A percentile compares a stretch with the other conserved stretches of the same genome.
phyloP scores from a whole-genome alignment of 139 green algal genomes.

The Mesotaenium endlicherianum region DNA sequence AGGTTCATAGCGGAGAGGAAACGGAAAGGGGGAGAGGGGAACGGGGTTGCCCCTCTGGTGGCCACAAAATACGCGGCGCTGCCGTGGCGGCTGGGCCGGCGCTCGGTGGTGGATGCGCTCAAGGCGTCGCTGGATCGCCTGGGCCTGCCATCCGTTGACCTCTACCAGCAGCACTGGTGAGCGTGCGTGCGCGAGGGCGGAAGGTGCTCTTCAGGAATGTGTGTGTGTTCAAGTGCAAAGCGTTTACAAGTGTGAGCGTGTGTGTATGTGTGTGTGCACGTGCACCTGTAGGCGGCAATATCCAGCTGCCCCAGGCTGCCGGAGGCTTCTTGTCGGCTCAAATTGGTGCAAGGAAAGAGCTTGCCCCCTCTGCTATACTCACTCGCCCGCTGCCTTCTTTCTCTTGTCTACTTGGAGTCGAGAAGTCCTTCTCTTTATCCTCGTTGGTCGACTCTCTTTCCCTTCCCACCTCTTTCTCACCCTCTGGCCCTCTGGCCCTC shows the following conservation, averaged over 20 bases:
- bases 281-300: too few species aligned
- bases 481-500: neutral
- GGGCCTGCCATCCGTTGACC: conserved; percentile 24
- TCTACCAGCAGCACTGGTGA: conserved; percentile 55
- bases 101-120: conserved; percentile 23
- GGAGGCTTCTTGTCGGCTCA: too few species aligned
- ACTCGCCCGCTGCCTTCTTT: too few species aligned
- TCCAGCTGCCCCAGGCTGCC: too few species aligned
- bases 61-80: conserved; percentile 47
- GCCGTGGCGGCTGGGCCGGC: conserved; percentile 30
- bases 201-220: too few species aligned
- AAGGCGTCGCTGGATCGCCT: conserved; percentile 37
- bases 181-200: too few species aligned
- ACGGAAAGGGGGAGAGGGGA: conserved; percentile 15
- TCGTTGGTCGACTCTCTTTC: neutral
- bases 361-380: too few species aligned
- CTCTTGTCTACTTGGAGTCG: too few species aligned
- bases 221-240: too few species aligned
- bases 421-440: neutral
- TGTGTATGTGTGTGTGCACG: too few species aligned
- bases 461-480: neutral
- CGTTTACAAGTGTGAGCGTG: too few species aligned
- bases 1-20: conserved; percentile 45
- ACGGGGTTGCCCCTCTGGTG: neutral
- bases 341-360: too few species aligned